Base-by-base conservation (phyloP, 1,139 yeast genomes). In the Meyerozyma smithsonii region DNA sequence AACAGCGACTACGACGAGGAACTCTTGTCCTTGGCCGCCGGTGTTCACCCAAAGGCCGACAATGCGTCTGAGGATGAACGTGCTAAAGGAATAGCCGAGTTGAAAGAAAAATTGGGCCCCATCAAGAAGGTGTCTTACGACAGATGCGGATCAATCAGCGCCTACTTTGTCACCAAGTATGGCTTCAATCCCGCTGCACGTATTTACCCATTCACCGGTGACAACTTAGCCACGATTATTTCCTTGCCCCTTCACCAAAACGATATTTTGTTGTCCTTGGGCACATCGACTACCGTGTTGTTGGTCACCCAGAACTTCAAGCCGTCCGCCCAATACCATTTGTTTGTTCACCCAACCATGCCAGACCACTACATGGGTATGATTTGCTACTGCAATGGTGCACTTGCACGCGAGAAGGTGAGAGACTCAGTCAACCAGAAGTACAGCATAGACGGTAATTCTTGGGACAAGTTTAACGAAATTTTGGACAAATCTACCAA, bases 381-480 rank as follows among this genome's bases (percentile, higher is more conserved):
- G 97, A 78, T 89, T 42, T 89, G 97, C 58, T 89, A 89, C 58
- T 85, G 95, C 57, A 89, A 89, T 58, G 97, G 97, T 0, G 77
- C 96, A 0, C 66, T 89, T 39, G 96, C 97, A 0, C 69, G 97
- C 47, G 96, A 89, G 52, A 72, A 74, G 44, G 70, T 89, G 5
- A 69, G 95, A 37, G 83, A 88, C 58, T 68, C 64, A 15, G 49
- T 89, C 30, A 85, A 84, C 52, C 62, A 64, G 20, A 68, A 72
- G 50, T 62, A 67, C 43, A 51, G 58, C 2, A 44, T 60, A 5
- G 47, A 54, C 2, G 64, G 58, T 33, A 57, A 61, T 26, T 64
- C 69, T 14, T 89, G 96, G 96, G 71, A 71, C 34, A 66, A 72
- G 47, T 88, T 88, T 57, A 77, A 84, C 55, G 69, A 71, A 36